A percentile compares a stretch with the other conserved stretches of the same genome.
These are phyloP conservation scores for Solanum lycopersicoides DNA, from an alignment of 257 asterid species.

Conservation along the genomic window DNA sequence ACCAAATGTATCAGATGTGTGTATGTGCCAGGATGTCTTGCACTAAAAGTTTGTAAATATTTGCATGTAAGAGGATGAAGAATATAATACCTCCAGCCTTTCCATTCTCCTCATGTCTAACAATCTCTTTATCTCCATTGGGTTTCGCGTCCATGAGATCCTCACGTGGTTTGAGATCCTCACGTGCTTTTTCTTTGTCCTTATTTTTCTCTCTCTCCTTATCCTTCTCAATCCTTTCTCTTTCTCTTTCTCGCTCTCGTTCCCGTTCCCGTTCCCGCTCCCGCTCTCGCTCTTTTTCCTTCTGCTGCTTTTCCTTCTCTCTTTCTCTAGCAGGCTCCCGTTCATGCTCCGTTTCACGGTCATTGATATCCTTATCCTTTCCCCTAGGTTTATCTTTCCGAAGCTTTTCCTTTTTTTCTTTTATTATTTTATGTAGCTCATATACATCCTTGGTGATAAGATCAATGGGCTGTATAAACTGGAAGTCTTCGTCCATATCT, in stretches of 20 bases:
- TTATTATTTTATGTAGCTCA: conserved; percentile 70
- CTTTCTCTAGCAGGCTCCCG: conserved; percentile 33
- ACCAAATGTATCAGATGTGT: neutral
- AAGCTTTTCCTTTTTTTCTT: conserved; percentile 60
- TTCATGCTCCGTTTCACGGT: conserved; percentile 48
- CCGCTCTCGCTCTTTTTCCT: conserved; percentile 31
- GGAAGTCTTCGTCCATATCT: conserved; percentile 76
- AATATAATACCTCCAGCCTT: conserved; percentile 48
- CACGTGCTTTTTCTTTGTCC: conserved; percentile 63
- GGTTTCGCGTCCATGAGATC: conserved; percentile 33
- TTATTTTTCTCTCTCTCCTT: conserved; percentile 45
- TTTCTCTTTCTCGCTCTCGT: conserved; percentile 40
- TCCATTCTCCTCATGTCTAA: conserved; percentile 51
- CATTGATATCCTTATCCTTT: conserved; percentile 54
- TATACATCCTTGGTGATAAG: conserved; percentile 76
- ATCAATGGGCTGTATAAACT: conserved; percentile 77
- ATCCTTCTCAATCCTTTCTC: conserved; percentile 46
- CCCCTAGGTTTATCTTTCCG: conserved; percentile 52
- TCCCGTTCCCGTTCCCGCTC: neutral
- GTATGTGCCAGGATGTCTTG: neutral
- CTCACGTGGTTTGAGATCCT: no score
- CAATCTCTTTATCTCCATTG: conserved; percentile 30
- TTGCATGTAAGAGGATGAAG: neutral
- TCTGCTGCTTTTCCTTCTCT: conserved; percentile 59
- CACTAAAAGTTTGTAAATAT: neutral